A percentile compares a stretch with the other conserved stretches of the same genome.
Evolutionary conservation across 139 green algal genomes (phyloP).

Genomic region (Edaphochlamys debaryana): DNA sequence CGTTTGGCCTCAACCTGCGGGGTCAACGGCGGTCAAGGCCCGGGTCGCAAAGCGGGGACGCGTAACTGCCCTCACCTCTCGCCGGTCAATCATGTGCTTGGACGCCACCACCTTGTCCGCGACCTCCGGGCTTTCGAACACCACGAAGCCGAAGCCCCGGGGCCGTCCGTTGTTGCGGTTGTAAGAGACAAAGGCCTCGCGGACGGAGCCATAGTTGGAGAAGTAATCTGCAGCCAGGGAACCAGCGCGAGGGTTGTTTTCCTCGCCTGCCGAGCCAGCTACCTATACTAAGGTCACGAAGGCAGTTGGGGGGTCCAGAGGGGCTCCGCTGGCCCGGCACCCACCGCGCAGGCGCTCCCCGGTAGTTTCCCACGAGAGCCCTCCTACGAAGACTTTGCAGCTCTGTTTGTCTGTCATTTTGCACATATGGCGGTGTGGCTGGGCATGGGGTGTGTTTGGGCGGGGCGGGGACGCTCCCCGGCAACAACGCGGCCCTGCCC

Average conservation of each 20-base stretch:
- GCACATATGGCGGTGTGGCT: too few species aligned
- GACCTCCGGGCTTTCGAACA: slow-evolving; percentile 88
- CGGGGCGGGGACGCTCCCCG: too few species aligned
- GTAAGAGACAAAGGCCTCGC: slow-evolving; percentile 92
- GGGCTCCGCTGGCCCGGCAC: too few species aligned
- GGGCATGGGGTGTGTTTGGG: too few species aligned
- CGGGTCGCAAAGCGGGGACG: neutral
- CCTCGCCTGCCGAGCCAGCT: too few species aligned
- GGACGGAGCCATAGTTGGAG: slow-evolving; percentile 88
- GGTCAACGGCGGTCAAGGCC: neutral
- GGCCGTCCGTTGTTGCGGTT: slow-evolving; percentile 88
- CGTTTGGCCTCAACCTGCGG: slow-evolving; percentile 96
- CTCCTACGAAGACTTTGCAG: slow-evolving; percentile 85
- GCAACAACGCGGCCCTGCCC: too few species aligned
- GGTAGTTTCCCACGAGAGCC: slow-evolving; percentile 86
- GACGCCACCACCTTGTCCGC: slow-evolving; percentile 88
- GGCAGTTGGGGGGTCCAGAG: too few species aligned
- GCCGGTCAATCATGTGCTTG: slow-evolving; percentile 94
- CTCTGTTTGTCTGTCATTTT: slow-evolving; percentile 43
- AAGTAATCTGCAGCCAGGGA: too few species aligned
- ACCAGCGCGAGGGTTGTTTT: too few species aligned
- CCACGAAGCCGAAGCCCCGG: slow-evolving; percentile 93
- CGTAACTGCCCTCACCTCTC: slow-evolving; percentile 71
- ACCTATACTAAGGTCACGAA: too few species aligned
- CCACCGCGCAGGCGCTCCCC: slow-evolving; percentile 60